These are phyloP conservation scores for Fonsecaea erecta DNA, from an alignment of 2,329 filamentous ascomycete species.

Conservation along the genomic window DNA sequence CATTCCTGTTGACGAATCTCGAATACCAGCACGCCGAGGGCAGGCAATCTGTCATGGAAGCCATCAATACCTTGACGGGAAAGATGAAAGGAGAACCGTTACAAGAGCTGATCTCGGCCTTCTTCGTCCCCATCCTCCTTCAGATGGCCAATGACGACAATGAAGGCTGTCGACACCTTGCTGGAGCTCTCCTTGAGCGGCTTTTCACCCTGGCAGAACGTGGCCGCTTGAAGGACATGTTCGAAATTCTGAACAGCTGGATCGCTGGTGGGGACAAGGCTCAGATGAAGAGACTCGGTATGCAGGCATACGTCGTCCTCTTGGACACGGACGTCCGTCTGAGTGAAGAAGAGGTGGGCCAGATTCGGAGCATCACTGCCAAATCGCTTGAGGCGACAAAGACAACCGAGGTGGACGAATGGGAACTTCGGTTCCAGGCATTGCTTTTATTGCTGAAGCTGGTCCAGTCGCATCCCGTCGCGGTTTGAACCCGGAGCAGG, in stretches of 20 bases:
- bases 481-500: slow-evolving; percentile 65
- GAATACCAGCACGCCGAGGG: slow-evolving; percentile 89
- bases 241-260: slow-evolving; percentile 75
- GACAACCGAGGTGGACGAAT: slow-evolving; percentile 55
- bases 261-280: slow-evolving; percentile 73
- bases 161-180: slow-evolving; percentile 80
- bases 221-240: slow-evolving; percentile 71
- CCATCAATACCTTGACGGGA: slow-evolving; percentile 80
- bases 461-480: slow-evolving; percentile 67
- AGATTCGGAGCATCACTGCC: slow-evolving; percentile 24
- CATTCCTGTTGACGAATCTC: slow-evolving; percentile 86
- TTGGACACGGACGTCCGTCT: slow-evolving; percentile 71
- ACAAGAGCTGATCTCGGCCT: slow-evolving; percentile 77
- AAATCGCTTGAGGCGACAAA: slow-evolving; percentile 9
- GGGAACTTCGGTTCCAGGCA: slow-evolving; percentile 74
- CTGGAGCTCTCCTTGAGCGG: slow-evolving; percentile 76
- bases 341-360: slow-evolving; percentile 54
- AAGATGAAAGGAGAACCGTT: slow-evolving; percentile 83
- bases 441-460: slow-evolving; percentile 72
- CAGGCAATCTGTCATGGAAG: slow-evolving; percentile 89
- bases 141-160: slow-evolving; percentile 88
- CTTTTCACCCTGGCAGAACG: slow-evolving; percentile 78
- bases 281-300: slow-evolving; percentile 71
- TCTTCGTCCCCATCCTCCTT: slow-evolving; percentile 85
- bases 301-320: slow-evolving; percentile 83